Percentiles rank a stretch among this genome's conserved stretches.
These are phyloP conservation scores for Withania somnifera DNA, from an alignment of 305 asterid species.

Conservation along the genomic window DNA sequence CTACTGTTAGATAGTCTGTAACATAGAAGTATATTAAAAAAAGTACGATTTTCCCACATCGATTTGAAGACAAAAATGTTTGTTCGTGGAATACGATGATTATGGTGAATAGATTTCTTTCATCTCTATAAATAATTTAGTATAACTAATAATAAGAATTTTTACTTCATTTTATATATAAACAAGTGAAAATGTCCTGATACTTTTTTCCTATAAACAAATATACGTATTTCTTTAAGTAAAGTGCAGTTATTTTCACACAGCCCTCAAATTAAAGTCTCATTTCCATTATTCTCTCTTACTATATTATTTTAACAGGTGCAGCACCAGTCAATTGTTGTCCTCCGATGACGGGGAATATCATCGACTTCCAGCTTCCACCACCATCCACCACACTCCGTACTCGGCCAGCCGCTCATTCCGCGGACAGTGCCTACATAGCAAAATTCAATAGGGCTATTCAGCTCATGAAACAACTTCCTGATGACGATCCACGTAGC, in stretches of 20 bases:
- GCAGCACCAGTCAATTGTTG: constrained; percentile 36
- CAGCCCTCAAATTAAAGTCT: neutral
- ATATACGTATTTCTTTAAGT: neutral
- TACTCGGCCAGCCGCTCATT: constrained; percentile 44
- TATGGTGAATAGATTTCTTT: too few relatives aligned
- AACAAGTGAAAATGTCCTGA: too few relatives aligned
- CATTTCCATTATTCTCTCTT: neutral
- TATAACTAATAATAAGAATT: too few relatives aligned
- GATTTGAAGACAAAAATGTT: neutral
- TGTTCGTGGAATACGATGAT: too few relatives aligned
- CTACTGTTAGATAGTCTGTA: neutral
- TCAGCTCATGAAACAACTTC: constrained; percentile 55
- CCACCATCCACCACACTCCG: constrained; percentile 7
- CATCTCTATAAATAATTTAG: too few relatives aligned
- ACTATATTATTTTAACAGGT: neutral
- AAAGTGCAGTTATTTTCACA: neutral
- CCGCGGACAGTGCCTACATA: constrained; percentile 32
- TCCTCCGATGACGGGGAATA: constrained; percentile 23
- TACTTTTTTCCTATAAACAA: too few relatives aligned
- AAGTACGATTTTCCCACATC: neutral
- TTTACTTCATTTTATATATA: too few relatives aligned
- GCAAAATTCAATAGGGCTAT: constrained; percentile 44
- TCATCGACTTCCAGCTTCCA: constrained; percentile 37
- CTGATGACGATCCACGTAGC: constrained; percentile 65
- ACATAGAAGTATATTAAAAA: neutral